A percentile compares a stretch with the other conserved stretches of the same genome.
phyloP scores from a whole-genome alignment of 2,329 filamentous ascomycete genomes.

The Colletotrichum gigasporum region DNA sequence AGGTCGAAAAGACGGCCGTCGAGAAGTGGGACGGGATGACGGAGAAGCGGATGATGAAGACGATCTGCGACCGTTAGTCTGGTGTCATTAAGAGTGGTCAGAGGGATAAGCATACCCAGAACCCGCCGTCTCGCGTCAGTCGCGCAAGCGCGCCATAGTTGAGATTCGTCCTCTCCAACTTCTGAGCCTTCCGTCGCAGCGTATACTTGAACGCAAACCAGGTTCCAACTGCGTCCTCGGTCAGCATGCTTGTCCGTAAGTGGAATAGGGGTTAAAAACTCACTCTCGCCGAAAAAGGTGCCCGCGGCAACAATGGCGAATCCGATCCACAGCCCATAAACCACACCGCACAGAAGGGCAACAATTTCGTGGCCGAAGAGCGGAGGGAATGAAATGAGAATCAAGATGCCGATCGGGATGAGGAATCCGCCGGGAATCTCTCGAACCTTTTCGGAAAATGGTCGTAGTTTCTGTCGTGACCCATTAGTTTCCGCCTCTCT shows the following conservation, averaged over 20 bases:
- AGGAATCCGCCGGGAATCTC: conserved; percentile 49
- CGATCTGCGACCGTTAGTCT: conserved; percentile 35
- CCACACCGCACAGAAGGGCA: conserved; percentile 50
- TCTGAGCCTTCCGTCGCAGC: conserved; percentile 45
- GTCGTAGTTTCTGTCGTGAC: conserved; percentile 38
- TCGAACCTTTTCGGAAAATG: conserved; percentile 47
- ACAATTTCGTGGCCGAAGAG: conserved; percentile 53
- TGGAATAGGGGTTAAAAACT: neutral
- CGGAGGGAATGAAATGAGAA: conserved; percentile 51
- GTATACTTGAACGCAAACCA: conserved; percentile 52
- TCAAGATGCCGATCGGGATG: conserved; percentile 49
- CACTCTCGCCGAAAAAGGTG: conserved; percentile 49
- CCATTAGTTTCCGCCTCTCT: neutral
- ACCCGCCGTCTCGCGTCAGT: conserved; percentile 51
- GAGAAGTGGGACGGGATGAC: conserved; percentile 52
- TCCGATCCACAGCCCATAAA: conserved; percentile 51
- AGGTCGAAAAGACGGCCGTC: conserved; percentile 53
- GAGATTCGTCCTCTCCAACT: conserved; percentile 50
- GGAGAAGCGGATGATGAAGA: conserved; percentile 51
- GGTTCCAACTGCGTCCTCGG: conserved; percentile 39
- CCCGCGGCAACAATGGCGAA: conserved; percentile 51
- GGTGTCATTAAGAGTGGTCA: no score
- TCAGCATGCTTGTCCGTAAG: neutral
- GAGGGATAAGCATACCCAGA: conserved; percentile 38
- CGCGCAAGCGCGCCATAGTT: conserved; percentile 50